Evolutionary conservation across 2,329 filamentous ascomycete genomes (phyloP), one percentile per base, ranked within the genome.

Genomic region (Lachnellula hyalina): DNA sequence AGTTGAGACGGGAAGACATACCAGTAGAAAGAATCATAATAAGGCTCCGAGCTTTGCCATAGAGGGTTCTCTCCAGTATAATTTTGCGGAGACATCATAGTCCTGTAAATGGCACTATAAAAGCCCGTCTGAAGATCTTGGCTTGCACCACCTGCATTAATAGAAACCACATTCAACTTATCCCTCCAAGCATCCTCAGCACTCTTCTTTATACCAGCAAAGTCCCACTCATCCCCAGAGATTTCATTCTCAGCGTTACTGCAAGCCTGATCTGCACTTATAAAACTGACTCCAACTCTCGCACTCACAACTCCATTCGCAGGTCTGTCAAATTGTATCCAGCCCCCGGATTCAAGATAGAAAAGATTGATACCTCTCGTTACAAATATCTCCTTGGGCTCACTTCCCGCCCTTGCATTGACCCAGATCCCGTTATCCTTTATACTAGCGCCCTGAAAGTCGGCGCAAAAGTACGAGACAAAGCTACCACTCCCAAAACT

Each of bases 11-110:
- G 23, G 17, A 15, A 17, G 3, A 38, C 57, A 42, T 49, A 61
- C 61, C 65, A 68, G 68, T 90, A 91, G 63, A 86, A 89, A 1
- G 84, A 87, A 67, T 90, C 86, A 64, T 86, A 90, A 63, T 90
- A 90, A 1, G 85, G 86, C 67, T 88, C 85, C 4, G 74, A 74
- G 50, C 80, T 84, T 4, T 78, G 58, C 84, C 86, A 90, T 0
- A 83, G 68, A 0, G 85, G 84, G 53, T 89, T 90, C 66, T 90
- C 86, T 0, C 84, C 84, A 0, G 86, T 89, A 59, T 88, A 89
- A 61, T 89, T 86, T 62, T 89, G 85, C 2, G 86, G 86, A 51
- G 81, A 85, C 55, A 89, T 81, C 78, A 88, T 82, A 1, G 82
- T 80, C 14, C 85, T 75, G 66, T 90, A 90, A 17, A 86, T 78